Percentiles rank a stretch among this genome's conserved stretches.
phyloP scores from a whole-genome alignment of 805 yeast species.

The Saturnispora dispora region DNA sequence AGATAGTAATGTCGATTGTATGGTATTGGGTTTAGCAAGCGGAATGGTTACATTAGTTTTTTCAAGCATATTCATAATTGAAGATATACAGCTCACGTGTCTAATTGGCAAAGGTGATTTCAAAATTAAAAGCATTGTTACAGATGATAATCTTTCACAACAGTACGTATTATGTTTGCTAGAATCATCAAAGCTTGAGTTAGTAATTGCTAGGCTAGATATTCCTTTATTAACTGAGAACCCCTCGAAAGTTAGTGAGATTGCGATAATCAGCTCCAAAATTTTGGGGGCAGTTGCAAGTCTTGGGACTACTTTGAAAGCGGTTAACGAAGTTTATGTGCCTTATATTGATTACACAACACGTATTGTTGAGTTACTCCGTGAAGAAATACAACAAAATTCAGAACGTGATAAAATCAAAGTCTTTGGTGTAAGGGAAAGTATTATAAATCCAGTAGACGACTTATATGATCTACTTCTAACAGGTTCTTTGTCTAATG shows the following conservation, averaged over 20 bases:
- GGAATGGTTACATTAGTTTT: constrained; percentile 20
- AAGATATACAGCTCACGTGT: constrained; percentile 12
- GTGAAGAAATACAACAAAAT: constrained; percentile 26
- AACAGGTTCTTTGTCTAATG: constrained; percentile 44
- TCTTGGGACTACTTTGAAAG: constrained; percentile 26
- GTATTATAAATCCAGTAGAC: constrained; percentile 25
- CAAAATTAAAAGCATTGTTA: constrained; percentile 12
- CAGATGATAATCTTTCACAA: not conserved
- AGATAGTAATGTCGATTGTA: constrained; percentile 22
- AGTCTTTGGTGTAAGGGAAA: not conserved
- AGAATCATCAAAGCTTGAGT: not conserved
- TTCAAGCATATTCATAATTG: constrained; percentile 22
- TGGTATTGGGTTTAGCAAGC: constrained; percentile 20
- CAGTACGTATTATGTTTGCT: not conserved
- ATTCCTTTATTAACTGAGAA: constrained; percentile 12
- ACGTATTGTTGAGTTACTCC: constrained; percentile 29
- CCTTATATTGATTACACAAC: constrained; percentile 31
- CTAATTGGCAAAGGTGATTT: not conserved
- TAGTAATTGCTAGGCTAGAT: not conserved
- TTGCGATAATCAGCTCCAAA: constrained; percentile 29
- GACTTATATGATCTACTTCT: constrained; percentile 40
- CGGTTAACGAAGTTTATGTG: constrained; percentile 25
- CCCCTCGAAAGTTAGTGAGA: constrained; percentile 16
- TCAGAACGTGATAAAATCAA: constrained; percentile 7
- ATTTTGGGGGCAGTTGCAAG: constrained; percentile 28